Base-by-base conservation (phyloP, 768 basidiomycete species). In the Cubamyces lactineus region DNA sequence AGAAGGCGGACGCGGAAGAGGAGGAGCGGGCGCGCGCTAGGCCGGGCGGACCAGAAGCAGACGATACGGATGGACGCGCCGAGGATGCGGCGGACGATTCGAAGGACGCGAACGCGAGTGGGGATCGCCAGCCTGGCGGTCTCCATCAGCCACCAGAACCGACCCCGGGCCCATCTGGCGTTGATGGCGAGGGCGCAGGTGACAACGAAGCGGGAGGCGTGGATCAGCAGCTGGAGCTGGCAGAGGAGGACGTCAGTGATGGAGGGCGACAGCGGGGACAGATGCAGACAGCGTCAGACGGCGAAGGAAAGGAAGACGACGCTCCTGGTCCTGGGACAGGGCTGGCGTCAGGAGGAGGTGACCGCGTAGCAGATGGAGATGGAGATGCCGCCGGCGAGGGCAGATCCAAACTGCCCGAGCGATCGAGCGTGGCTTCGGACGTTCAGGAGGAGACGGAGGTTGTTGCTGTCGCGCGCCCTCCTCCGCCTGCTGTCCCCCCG, bases 1-100 rank as follows among this genome's bases (percentile, higher is more conserved):
- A 23, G 47, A 34, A 30, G 38, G 39, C 17, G 41, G 12, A 38
- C 15, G 60, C 16, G 50, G 24, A 38, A 16, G 45, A 15, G 34
- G 55, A 24, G 15, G 43, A 17, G 51, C 48, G 24, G 15, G 13
- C 40, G 48, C 47, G 38, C 16, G n/a, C 55, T 38, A 26, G 42
- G 3, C 42, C n/a, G n/a, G n/a, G 24, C 19, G 30, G 46, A 16
- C 55, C 55, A 47, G 55, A 56, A 56, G 55, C 34, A 11, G 34
- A 30, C 43, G 45, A 21, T 21, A 46, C 34, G 47, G 61, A 28
- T n/a, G 30, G 28, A 38, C 34, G 38, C 42, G 40, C 42, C 85
- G 82, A 81, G 74, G 72, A 34, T 51, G 62, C 61, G 12, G 70
- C 74, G 53, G 69, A 72, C 60, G n/a, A n/a, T n/a, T n/a, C n/a